These are phyloP conservation scores for Pythium phragmitis DNA, from an alignment of 352 stramenopile genomes.

Conservation along the genomic window DNA sequence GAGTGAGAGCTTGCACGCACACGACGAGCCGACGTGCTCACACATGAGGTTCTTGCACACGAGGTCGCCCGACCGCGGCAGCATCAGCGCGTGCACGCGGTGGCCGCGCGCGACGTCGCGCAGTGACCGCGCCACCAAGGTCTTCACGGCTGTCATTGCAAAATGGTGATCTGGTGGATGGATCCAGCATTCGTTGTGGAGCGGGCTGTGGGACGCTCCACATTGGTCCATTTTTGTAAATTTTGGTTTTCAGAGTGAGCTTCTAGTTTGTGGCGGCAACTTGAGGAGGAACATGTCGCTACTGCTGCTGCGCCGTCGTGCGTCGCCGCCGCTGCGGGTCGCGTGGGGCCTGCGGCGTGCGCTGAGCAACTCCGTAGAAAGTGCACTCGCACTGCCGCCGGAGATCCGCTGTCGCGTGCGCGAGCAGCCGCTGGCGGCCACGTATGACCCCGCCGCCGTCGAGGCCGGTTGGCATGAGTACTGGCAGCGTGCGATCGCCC, in stretches of 20 bases:
- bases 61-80: slow-evolving; percentile 80
- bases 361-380: neutral
- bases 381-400: slow-evolving; percentile 30
- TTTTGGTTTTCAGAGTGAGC: neutral
- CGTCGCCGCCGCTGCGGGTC: neutral
- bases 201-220: slow-evolving; percentile 5
- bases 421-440: slow-evolving; percentile 57
- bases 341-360: slow-evolving; percentile 20
- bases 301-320: slow-evolving; percentile 19
- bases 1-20: slow-evolving; percentile 79
- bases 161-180: neutral
- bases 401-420: slow-evolving; percentile 58
- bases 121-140: slow-evolving; percentile 39
- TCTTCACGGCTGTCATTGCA: slow-evolving; percentile 1
- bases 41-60: slow-evolving; percentile 93
- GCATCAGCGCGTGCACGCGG: slow-evolving; percentile 57
- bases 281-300: slow-evolving; percentile 4
- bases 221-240: neutral
- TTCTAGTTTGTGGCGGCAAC: slow-evolving; percentile 13
- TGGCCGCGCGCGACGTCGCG: slow-evolving; percentile 67
- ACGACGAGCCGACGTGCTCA: slow-evolving; percentile 85
- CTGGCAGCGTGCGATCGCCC: slow-evolving; percentile 66
- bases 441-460: slow-evolving; percentile 96
- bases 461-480: slow-evolving; percentile 98
- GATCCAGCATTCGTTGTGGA: neutral